Conservation (phyloP, 2,329 filamentous ascomycete genomes). For the Thyridium curvatum region DNA sequence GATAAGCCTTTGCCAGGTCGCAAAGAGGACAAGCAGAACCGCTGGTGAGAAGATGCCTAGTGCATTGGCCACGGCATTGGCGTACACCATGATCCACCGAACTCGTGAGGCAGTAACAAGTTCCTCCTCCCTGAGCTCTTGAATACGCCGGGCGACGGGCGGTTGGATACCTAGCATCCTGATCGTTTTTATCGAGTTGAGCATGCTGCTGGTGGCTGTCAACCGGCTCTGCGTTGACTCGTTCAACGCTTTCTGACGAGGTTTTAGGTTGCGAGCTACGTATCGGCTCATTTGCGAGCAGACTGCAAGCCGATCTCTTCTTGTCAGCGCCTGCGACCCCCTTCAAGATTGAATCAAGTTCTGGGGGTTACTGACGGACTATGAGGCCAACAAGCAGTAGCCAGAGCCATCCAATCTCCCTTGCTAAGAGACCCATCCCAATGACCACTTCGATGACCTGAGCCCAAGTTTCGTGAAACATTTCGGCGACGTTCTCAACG, state of each 20-base stretch:
- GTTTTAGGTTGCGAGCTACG: constrained; percentile 27
- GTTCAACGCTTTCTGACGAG: constrained; percentile 31
- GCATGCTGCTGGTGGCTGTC: constrained; percentile 22
- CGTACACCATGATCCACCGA: constrained; percentile 31
- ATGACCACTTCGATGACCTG: constrained; percentile 32
- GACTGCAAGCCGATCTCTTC: constrained; percentile 16
- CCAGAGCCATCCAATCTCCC: constrained; percentile 34
- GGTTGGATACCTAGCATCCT: constrained; percentile 31
- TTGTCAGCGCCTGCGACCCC: no score
- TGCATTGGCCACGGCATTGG: constrained; percentile 35
- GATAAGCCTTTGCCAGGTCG: constrained; percentile 13
- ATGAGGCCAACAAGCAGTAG: constrained; percentile 33
- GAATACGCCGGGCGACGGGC: constrained; percentile 13
- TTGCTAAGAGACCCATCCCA: constrained; percentile 28
- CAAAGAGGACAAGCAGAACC: constrained; percentile 28
- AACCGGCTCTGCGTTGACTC: constrained; percentile 31
- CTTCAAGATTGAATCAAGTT: not conserved
- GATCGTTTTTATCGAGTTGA: constrained; percentile 29
- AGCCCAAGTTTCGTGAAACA: constrained; percentile 37
- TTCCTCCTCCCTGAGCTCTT: constrained; percentile 22
- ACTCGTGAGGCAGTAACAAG: constrained; percentile 22
- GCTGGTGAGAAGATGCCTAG: constrained; percentile 33
- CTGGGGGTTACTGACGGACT: constrained; percentile 23
- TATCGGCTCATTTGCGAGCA: constrained; percentile 33
- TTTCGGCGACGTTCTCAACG: constrained; percentile 21